phyloP scores from a whole-genome alignment of 345 rosid genomes.

The Microthlaspi erraticum region DNA sequence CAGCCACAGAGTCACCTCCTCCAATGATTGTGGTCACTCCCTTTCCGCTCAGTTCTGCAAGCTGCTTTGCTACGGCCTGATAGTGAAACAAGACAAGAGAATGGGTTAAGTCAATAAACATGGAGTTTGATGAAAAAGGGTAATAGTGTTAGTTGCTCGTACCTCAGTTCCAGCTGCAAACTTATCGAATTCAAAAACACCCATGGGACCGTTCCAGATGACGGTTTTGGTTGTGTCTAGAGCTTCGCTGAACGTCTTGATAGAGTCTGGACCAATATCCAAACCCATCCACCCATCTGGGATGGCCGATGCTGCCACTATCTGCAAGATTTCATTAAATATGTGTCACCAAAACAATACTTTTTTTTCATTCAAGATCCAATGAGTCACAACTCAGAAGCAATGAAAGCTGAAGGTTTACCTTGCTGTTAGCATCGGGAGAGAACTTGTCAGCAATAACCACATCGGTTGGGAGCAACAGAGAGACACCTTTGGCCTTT shows the following conservation, averaged over 20 bases:
- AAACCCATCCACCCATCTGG: slow-evolving; percentile 99
- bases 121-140: not conserved
- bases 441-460: slow-evolving; percentile 91
- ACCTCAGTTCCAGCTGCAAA: slow-evolving; percentile 92
- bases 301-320: slow-evolving; percentile 74
- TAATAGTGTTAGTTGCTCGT: slow-evolving; percentile 1
- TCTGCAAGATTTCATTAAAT: slow-evolving; percentile 50
- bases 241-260: slow-evolving; percentile 76
- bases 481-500: slow-evolving; percentile 78
- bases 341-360: not conserved
- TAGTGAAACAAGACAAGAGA: slow-evolving; percentile 19
- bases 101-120: not conserved
- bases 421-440: slow-evolving; percentile 93
- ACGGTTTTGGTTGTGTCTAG: slow-evolving; percentile 82
- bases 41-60: slow-evolving; percentile 79
- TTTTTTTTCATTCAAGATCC: not conserved
- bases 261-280: slow-evolving; percentile 80
- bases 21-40: slow-evolving; percentile 87
- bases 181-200: slow-evolving; percentile 90
- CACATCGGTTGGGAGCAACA: slow-evolving; percentile 82
- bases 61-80: slow-evolving; percentile 92
- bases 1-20: slow-evolving; percentile 91
- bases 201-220: slow-evolving; percentile 99
- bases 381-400: not conserved
- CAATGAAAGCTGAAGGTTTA: slow-evolving; percentile 27